These are phyloP conservation scores for Colletotrichum sp. DNA, from an alignment of 2,329 filamentous ascomycete genomes.

Conservation along the genomic window DNA sequence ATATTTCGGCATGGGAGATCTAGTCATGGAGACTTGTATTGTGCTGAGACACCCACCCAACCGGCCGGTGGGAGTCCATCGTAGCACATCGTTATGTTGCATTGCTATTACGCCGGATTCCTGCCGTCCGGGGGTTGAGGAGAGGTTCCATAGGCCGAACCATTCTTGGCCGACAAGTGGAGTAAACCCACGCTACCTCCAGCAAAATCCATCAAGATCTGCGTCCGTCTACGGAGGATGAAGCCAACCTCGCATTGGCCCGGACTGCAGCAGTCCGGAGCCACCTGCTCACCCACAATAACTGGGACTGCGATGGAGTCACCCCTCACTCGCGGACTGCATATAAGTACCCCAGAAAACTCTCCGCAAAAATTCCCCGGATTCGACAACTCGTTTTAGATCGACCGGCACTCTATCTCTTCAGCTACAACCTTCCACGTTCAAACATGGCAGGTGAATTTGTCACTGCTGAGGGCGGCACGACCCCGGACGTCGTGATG, in stretches of 20 bases:
- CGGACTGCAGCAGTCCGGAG: neutral
- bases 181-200: neutral
- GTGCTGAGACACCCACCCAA: neutral
- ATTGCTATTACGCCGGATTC: neutral
- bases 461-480: constrained; percentile 21
- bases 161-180: neutral
- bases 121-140: neutral
- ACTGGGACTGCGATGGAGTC: neutral
- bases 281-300: neutral
- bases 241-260: neutral
- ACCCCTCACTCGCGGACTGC: neutral
- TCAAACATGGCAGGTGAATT: neutral
- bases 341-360: neutral
- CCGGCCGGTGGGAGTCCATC: neutral
- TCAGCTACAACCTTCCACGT: neutral
- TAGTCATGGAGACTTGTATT: neutral
- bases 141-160: neutral
- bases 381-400: constrained; percentile 23
- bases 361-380: neutral
- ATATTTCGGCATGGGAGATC: neutral
- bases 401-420: neutral
- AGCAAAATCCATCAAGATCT: neutral
- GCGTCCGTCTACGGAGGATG: neutral
- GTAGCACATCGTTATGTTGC: neutral
- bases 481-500: neutral